A percentile compares a stretch with the other conserved stretches of the same genome.
Evolutionary conservation across 176 grass and related monocot species (phyloP).

Genomic region (Echinochloa phyllopogon): DNA sequence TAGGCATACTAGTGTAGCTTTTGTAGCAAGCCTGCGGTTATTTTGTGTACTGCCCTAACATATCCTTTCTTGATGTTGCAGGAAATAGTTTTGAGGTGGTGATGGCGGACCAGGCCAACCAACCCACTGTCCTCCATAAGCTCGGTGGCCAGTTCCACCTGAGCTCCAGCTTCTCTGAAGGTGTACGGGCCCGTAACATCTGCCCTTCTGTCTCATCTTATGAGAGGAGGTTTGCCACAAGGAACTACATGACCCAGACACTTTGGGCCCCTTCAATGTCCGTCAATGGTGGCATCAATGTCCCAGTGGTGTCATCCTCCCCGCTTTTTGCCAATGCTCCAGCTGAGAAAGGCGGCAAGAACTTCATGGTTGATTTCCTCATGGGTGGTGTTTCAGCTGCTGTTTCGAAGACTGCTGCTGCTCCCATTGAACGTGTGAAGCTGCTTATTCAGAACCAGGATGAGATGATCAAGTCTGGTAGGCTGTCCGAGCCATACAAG

Average conservation of each 20-base stretch:
- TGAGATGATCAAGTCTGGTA: conserved; percentile 95
- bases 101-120: conserved; percentile 70
- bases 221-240: conserved; percentile 51
- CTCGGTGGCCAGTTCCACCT: conserved; percentile 69
- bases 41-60: neutral
- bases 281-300: conserved; percentile 40
- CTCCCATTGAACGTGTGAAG: conserved; percentile 95
- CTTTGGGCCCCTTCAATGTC: conserved; percentile 45
- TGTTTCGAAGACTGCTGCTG: conserved; percentile 93
- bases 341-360: conserved; percentile 66
- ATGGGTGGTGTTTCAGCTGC: conserved; percentile 97
- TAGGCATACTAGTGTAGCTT: neutral
- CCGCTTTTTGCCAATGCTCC: conserved; percentile 77
- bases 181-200: conserved; percentile 52
- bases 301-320: conserved; percentile 47
- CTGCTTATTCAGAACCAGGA: conserved; percentile 96
- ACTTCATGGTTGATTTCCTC: conserved; percentile 81
- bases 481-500: conserved; percentile 92
- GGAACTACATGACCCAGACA: conserved; percentile 54
- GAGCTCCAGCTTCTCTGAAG: conserved; percentile 67
- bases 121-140: conserved; percentile 73
- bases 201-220: conserved; percentile 51
- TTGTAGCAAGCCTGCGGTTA: neutral
- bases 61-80: neutral
- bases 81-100: conserved; percentile 48